A percentile compares a stretch with the other conserved stretches of the same genome.
phyloP scores from a whole-genome alignment of 345 rosid species.

The Psidium guajava region DNA sequence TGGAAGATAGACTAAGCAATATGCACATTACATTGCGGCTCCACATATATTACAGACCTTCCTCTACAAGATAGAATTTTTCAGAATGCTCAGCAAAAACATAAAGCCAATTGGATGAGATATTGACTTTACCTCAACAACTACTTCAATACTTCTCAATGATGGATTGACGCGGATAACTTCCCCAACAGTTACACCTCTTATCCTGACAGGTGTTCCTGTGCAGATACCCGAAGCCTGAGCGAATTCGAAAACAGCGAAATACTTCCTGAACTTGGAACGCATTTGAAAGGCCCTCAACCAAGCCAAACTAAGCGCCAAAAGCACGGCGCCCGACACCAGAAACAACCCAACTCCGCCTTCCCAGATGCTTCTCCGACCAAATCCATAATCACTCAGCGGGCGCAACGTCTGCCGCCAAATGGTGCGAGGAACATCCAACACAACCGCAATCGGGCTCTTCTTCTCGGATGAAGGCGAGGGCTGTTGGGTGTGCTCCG shows the following conservation, averaged over 20 bases:
- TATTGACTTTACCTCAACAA: conserved; percentile 60
- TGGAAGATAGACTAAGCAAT: background rate
- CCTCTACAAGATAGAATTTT: background rate
- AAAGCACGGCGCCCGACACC: conserved; percentile 73
- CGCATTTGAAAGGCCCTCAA: conserved; percentile 73
- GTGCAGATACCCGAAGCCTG: conserved; percentile 88
- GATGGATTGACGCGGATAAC: conserved; percentile 88
- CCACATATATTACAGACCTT: background rate
- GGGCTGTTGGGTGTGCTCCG: conserved; percentile 32
- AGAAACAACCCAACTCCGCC: conserved; percentile 97
- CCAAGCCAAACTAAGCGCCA: conserved; percentile 92
- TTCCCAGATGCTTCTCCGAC: conserved; percentile 90
- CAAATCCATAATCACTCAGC: conserved; percentile 86
- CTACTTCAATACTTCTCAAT: conserved; percentile 77
- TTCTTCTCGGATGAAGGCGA: conserved; percentile 29
- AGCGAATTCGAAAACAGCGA: conserved; percentile 69
- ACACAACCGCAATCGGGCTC: conserved; percentile 46
- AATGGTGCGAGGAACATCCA: conserved; percentile 54
- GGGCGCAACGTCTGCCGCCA: conserved; percentile 86
- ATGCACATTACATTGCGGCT: background rate
- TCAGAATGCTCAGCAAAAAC: background rate
- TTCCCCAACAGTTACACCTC: conserved; percentile 92
- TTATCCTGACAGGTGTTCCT: conserved; percentile 89
- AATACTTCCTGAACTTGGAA: conserved; percentile 73
- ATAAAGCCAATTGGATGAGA: background rate